Conservation (phyloP, 805 yeast genomes). For the Priceomyces fermenticarens region DNA sequence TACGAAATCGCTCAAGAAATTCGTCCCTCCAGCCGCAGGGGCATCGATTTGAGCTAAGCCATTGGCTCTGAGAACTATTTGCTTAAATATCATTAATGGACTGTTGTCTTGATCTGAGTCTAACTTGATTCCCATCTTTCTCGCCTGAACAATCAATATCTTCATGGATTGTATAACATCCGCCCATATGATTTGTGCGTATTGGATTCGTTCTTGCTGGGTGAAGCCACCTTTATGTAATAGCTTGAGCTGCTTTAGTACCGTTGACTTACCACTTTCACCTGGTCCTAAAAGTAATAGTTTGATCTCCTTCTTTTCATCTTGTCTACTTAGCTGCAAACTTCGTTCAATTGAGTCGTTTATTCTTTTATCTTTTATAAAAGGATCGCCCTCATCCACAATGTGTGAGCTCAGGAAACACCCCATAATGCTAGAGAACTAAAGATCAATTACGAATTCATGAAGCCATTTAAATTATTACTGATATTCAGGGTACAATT, state of each 20-base stretch:
- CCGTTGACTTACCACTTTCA: slow-evolving; percentile 92
- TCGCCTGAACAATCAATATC: slow-evolving; percentile 67
- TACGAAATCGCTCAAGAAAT: slow-evolving; percentile 62
- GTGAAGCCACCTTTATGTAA: slow-evolving; percentile 85
- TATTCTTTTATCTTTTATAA: slow-evolving; percentile 49
- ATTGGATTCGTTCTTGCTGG: slow-evolving; percentile 73
- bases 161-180: slow-evolving; percentile 87
- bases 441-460: not conserved
- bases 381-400: slow-evolving; percentile 47
- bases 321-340: slow-evolving; percentile 47
- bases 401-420: slow-evolving; percentile 56
- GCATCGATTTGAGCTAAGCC: slow-evolving; percentile 64
- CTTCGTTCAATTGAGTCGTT: slow-evolving; percentile 66
- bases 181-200: slow-evolving; percentile 87
- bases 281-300: slow-evolving; percentile 88
- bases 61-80: slow-evolving; percentile 52
- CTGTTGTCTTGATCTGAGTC: slow-evolving; percentile 58
- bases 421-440: slow-evolving; percentile 49
- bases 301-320: slow-evolving; percentile 60
- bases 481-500: no score
- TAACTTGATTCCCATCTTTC: slow-evolving; percentile 58
- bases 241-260: slow-evolving; percentile 81
- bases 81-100: slow-evolving; percentile 45
- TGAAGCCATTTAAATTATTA: no score
- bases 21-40: slow-evolving; percentile 61